Evolutionary conservation across 148 eudicot genomes (phyloP), one percentile per base, ranked within the genome.

Genomic region (Chenopodium formosanum): DNA sequence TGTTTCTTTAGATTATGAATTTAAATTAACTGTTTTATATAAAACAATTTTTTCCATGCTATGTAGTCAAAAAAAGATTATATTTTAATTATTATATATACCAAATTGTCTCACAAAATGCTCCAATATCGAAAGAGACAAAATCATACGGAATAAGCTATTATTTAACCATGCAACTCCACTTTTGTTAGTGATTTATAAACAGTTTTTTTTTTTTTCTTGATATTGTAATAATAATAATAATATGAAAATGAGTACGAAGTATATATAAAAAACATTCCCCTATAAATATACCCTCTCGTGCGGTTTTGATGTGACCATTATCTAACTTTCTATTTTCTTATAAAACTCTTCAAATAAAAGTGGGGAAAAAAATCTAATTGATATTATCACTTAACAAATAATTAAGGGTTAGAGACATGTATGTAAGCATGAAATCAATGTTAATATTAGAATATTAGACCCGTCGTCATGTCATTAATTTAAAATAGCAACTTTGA

Each of bases 281-380:
- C 29, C n/a, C 22, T 7, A 63, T 9, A 12, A 2, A 9, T 48
- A 48, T 17, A 56, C 16, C 20, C 60, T 56, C 70, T 66, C 70
- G 70, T 66, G 70, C 32, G 70, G 31, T 66, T 66, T 20, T 66
- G 70, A 66, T 66, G 73, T 32, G 73, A 70, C 73, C 7, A 32
- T 32, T 34, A 34, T n/a, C 73, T 70, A 70, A 70, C 47, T 31
- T 70, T 32, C 5, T 7, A 16, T 37, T 1, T 34, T 12, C 60
- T 14, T 52, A 14, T 52, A 52, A 14, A 5, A 14, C 19, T 56
- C 5, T 56, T 56, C 20, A 56, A 14, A 16, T 3, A 56, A 14
- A 56, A 56, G 60, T 16, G 4, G 4, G 60, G 60, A 2, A 56
- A 56, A 53, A 3, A 56, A 13, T 56, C 20, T 56, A 5, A 56